A percentile compares a stretch with the other conserved stretches of the same genome.
Conservation (phyloP, 768 basidiomycete genomes). For the Arthromyces matolae region DNA sequence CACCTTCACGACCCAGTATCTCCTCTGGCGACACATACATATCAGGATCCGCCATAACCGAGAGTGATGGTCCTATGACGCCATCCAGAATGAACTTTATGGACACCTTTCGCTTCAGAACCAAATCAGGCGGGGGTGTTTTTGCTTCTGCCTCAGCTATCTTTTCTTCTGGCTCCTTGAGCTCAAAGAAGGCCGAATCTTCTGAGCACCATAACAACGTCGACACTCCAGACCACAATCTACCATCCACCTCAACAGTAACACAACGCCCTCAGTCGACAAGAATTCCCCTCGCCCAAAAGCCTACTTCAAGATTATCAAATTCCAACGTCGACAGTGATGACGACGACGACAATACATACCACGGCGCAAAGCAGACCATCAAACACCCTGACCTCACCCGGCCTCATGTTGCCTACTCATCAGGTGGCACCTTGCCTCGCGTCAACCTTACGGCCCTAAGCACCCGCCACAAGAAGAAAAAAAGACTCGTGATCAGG, state of each 20-base stretch:
- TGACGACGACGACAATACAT: slow-evolving; percentile 26
- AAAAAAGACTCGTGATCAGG: slow-evolving; percentile 66
- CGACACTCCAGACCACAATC: slow-evolving; percentile 7
- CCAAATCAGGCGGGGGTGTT: slow-evolving; percentile 28
- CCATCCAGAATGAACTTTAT: slow-evolving; percentile 38
- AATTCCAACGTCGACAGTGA: slow-evolving; percentile 18
- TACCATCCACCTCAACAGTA: slow-evolving; percentile 5
- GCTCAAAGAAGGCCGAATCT: slow-evolving; percentile 23
- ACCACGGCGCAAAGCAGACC: slow-evolving; percentile 7
- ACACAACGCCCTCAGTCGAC: slow-evolving; percentile 10
- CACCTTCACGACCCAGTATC: slow-evolving; percentile 53
- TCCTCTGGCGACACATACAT: slow-evolving; percentile 59
- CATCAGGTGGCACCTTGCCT: slow-evolving; percentile 28
- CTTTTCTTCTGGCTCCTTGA: slow-evolving; percentile 27
- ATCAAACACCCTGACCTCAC: slow-evolving; percentile 17
- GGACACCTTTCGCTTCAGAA: slow-evolving; percentile 37
- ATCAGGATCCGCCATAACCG: slow-evolving; percentile 43
- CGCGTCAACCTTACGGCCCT: slow-evolving; percentile 37
- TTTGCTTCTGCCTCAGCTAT: slow-evolving; percentile 27
- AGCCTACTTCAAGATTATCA: slow-evolving; percentile 23
- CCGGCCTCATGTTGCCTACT: slow-evolving; percentile 35
- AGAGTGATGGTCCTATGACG: slow-evolving; percentile 38
- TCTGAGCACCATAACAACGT: slow-evolving; percentile 11
- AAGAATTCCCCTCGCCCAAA: slow-evolving; percentile 31
- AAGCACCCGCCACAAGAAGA: slow-evolving; percentile 40